These are phyloP conservation scores for Scheffersomyces amazonensis DNA, from an alignment of 805 yeast genomes.

Conservation along the genomic window DNA sequence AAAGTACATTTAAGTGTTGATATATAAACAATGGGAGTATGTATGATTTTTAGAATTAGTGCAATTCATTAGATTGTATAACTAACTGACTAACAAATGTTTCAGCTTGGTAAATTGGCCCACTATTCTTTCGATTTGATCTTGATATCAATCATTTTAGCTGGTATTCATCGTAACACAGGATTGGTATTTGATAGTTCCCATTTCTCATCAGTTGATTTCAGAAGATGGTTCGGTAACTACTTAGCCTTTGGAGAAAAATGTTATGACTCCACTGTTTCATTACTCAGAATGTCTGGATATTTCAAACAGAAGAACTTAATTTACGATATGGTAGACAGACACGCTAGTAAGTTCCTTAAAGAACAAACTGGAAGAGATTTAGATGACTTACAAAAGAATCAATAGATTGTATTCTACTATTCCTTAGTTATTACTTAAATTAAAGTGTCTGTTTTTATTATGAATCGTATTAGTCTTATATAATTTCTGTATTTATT, in stretches of 20 bases:
- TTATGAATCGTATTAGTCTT: no score
- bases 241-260: slow-evolving; percentile 61
- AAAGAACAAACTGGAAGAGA: slow-evolving; percentile 31
- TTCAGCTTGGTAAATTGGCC: slow-evolving; percentile 57
- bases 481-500: no score
- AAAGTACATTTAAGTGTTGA: no score
- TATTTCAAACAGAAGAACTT: slow-evolving; percentile 47
- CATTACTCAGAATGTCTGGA: slow-evolving; percentile 44
- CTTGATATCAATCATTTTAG: slow-evolving; percentile 74
- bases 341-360: slow-evolving; percentile 25
- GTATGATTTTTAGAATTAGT: background rate
- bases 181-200: slow-evolving; percentile 62
- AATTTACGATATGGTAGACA: slow-evolving; percentile 31
- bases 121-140: slow-evolving; percentile 79
- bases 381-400: slow-evolving; percentile 17
- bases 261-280: slow-evolving; percentile 49
- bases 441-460: no score
- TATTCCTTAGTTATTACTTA: no score
- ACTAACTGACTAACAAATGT: background rate
- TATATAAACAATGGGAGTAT: slow-evolving; percentile 6
- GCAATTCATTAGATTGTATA: background rate
- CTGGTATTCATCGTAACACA: slow-evolving; percentile 81
- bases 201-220: slow-evolving; percentile 44
- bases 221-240: slow-evolving; percentile 47
- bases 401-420: slow-evolving; percentile 2